phyloP scores from a whole-genome alignment of 306 rosid species.

The Glycine soja region DNA sequence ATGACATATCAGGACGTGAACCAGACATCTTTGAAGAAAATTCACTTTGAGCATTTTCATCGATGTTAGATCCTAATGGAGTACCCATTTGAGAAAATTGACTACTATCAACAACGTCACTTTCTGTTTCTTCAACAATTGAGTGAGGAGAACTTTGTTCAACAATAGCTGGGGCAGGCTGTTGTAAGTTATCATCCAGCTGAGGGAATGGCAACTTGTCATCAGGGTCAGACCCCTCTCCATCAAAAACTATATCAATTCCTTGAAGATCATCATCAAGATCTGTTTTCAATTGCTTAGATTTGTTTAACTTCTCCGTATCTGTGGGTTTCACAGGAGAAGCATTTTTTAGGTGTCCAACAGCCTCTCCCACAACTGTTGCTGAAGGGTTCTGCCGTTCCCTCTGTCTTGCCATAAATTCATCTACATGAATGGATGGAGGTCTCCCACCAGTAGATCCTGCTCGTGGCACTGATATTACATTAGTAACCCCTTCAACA shows the following conservation, averaged over 20 bases:
- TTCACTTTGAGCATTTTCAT: slow-evolving; percentile 82
- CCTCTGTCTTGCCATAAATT: slow-evolving; percentile 98
- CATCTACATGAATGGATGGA: slow-evolving; percentile 98
- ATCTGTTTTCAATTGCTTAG: slow-evolving; percentile 84
- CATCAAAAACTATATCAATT: slow-evolving; percentile 95
- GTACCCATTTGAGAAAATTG: slow-evolving; percentile 77
- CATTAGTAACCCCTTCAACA: slow-evolving; percentile 78
- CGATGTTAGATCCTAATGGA: slow-evolving; percentile 70
- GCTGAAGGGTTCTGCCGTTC: slow-evolving; percentile 89
- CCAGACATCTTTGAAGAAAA: slow-evolving; percentile 93
- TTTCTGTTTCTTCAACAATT: slow-evolving; percentile 94
- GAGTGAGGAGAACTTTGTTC: slow-evolving; percentile 96
- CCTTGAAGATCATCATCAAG: slow-evolving; percentile 96
- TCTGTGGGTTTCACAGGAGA: slow-evolving; percentile 61
- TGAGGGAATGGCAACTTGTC: slow-evolving; percentile 94
- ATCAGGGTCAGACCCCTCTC: slow-evolving; percentile 91
- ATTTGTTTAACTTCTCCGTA: slow-evolving; percentile 73
- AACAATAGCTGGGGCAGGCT: slow-evolving; percentile 70
- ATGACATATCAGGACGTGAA: slow-evolving; percentile 76
- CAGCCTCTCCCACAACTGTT: slow-evolving; percentile 75
- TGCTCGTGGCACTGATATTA: slow-evolving; percentile 79
- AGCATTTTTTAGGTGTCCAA: slow-evolving; percentile 65
- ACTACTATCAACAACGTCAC: slow-evolving; percentile 72
- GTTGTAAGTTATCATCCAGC: slow-evolving; percentile 85
- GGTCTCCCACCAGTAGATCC: slow-evolving; percentile 97